Evolutionary conservation across 169 alveolate genomes (phyloP).

Genomic region (Plasmodium cynomolgi): DNA sequence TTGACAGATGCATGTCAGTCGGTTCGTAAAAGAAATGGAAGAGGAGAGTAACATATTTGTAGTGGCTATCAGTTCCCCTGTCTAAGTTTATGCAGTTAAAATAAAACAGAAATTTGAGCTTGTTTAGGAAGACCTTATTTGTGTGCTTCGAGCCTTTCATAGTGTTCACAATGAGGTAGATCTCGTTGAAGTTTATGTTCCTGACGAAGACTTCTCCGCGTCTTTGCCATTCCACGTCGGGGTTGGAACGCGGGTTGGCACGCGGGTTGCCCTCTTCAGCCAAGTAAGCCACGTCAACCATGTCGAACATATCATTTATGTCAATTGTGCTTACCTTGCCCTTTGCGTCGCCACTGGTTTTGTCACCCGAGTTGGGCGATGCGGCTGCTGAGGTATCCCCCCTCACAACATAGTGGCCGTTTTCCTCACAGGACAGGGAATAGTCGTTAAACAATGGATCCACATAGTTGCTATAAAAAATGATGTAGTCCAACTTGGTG

Average conservation of each 20-base stretch:
- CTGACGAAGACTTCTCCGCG: constrained; percentile 1
- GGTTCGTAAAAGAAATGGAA: constrained; percentile 27
- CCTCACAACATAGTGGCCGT: not conserved
- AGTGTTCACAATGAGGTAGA: constrained; percentile 27
- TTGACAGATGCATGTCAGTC: not conserved
- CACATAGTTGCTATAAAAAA: constrained; percentile 28
- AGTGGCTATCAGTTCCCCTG: constrained; percentile 28
- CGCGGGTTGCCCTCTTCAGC: not conserved
- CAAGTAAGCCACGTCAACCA: not conserved
- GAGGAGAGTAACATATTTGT: constrained; percentile 37
- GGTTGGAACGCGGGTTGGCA: not conserved
- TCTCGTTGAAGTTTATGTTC: constrained; percentile 41
- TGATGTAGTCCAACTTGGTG: constrained; percentile 44
- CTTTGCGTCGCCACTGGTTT: not conserved
- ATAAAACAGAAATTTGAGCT: constrained; percentile 40
- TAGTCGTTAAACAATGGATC: not conserved
- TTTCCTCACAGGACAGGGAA: not conserved
- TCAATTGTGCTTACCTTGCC: not conserved
- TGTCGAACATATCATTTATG: not conserved
- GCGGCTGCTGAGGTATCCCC: not conserved
- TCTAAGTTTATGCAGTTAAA: constrained; percentile 52
- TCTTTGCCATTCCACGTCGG: not conserved
- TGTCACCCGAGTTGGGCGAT: not conserved
- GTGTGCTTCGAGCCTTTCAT: constrained; percentile 4
- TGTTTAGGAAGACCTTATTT: constrained; percentile 19